phyloP scores from a whole-genome alignment of 2,329 filamentous ascomycete genomes.

The Bipolaris zeicola region DNA sequence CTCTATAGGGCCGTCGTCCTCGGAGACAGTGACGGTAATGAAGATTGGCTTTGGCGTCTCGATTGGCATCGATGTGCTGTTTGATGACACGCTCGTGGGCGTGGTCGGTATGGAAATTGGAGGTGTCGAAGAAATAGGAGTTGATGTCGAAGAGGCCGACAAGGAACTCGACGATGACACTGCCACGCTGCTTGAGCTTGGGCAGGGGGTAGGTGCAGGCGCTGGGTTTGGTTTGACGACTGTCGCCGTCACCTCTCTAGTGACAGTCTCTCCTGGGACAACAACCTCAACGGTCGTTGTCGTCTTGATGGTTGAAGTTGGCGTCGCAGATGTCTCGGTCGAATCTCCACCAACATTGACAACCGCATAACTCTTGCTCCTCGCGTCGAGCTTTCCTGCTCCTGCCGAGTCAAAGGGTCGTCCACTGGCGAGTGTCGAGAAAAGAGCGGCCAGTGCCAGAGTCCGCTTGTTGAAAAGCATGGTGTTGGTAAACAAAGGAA shows the following conservation, averaged over 20 bases:
- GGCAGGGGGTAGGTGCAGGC: constrained; percentile 19
- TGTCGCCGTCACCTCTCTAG: constrained; percentile 32
- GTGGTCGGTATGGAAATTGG: constrained; percentile 18
- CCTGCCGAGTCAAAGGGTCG: constrained; percentile 34
- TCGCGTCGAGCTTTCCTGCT: constrained; percentile 23
- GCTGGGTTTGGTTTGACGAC: constrained; percentile 17
- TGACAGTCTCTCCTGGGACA: constrained; percentile 29
- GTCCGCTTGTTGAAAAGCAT: constrained; percentile 36
- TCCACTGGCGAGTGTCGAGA: constrained; percentile 30
- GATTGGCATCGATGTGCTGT: constrained; percentile 17
- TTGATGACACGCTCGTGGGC: constrained; percentile 11
- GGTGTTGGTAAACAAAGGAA: constrained; percentile 18
- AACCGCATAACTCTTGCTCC: constrained; percentile 45
- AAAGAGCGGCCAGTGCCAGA: constrained; percentile 27
- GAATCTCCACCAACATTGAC: constrained; percentile 49
- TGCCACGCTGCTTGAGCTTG: constrained; percentile 18
- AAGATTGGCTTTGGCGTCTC: constrained; percentile 32
- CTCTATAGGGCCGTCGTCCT: constrained; percentile 34
- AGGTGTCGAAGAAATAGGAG: constrained; percentile 28
- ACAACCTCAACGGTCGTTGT: constrained; percentile 38
- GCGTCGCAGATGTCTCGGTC: constrained; percentile 23
- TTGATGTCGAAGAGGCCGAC: constrained; percentile 5
- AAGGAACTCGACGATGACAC: constrained; percentile 5
- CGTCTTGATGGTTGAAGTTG: constrained; percentile 30
- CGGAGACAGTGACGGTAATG: constrained; percentile 39